Percentiles rank a stretch among this genome's conserved stretches.
Conservation (phyloP, 306 rosid species). For the Cajanus cajan region DNA sequence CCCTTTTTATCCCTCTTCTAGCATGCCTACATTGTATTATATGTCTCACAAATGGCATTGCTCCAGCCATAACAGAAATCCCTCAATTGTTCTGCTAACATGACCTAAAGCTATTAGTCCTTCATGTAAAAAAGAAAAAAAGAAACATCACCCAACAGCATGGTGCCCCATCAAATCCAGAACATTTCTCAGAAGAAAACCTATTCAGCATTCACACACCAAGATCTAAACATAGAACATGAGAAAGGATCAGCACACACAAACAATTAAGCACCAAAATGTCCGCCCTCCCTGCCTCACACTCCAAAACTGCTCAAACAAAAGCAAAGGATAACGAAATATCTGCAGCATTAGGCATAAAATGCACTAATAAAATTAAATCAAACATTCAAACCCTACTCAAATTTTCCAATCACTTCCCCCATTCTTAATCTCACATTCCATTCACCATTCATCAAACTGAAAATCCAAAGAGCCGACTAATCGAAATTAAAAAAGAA, state of each 20-base stretch:
- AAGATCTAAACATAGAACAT: neutral
- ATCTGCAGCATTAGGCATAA: neutral
- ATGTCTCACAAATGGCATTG: neutral
- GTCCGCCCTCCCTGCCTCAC: neutral
- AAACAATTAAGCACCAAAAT: conserved; percentile 18
- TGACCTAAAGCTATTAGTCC: conserved; percentile 3
- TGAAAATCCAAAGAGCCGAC: conserved; percentile 27
- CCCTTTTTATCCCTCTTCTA: neutral
- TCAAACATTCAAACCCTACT: neutral
- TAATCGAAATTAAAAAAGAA: neutral
- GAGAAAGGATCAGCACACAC: conserved; percentile 1
- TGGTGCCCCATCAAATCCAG: neutral
- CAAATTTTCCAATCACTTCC: conserved; percentile 13
- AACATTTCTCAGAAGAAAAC: conserved; percentile 11
- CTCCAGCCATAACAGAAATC: conserved; percentile 13
- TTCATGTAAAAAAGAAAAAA: conserved; percentile 1
- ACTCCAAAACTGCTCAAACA: conserved; percentile 18
- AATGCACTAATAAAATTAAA: conserved; percentile 15
- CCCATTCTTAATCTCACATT: conserved; percentile 15
- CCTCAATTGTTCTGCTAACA: neutral
- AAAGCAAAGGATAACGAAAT: neutral
- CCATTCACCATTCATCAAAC: conserved; percentile 19
- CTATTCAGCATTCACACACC: neutral
- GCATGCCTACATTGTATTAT: neutral
- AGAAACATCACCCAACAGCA: conserved; percentile 2